Conservation (phyloP, 2,329 filamentous ascomycete species). For the Fulvia fulva region DNA sequence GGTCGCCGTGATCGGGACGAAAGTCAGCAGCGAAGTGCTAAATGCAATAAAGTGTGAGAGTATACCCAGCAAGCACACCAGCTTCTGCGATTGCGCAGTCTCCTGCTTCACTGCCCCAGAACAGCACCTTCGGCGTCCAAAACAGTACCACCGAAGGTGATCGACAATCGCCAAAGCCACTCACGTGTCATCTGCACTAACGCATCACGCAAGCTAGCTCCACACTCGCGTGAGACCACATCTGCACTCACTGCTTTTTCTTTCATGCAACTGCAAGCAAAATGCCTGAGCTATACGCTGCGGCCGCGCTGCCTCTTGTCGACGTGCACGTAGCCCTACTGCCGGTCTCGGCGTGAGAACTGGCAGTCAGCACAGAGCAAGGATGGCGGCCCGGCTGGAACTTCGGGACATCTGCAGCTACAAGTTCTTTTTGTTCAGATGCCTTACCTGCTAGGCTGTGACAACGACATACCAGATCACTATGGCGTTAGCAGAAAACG, state of each 20-base stretch:
- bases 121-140: no score
- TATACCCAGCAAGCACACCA: no score
- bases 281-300: no score
- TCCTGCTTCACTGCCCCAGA: no score
- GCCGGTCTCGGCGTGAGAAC: not conserved
- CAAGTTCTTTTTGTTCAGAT: not conserved
- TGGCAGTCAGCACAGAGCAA: not conserved
- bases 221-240: not conserved
- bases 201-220: slow-evolving; percentile 1
- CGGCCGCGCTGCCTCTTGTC: no score
- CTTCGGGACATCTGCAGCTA: not conserved
- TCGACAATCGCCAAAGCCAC: not conserved
- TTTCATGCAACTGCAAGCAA: not conserved
- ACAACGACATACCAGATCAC: not conserved
- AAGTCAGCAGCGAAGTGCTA: not conserved
- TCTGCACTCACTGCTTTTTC: not conserved
- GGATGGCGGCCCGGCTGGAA: not conserved
- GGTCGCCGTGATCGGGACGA: not conserved
- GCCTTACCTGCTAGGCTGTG: not conserved
- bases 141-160: no score
- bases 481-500: not conserved
- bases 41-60: not conserved
- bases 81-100: no score
- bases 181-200: not conserved
- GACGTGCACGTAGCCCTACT: no score